Evolutionary conservation across 495 filamentous ascomycete species (phyloP).

Genomic region (Xylaria acuta): DNA sequence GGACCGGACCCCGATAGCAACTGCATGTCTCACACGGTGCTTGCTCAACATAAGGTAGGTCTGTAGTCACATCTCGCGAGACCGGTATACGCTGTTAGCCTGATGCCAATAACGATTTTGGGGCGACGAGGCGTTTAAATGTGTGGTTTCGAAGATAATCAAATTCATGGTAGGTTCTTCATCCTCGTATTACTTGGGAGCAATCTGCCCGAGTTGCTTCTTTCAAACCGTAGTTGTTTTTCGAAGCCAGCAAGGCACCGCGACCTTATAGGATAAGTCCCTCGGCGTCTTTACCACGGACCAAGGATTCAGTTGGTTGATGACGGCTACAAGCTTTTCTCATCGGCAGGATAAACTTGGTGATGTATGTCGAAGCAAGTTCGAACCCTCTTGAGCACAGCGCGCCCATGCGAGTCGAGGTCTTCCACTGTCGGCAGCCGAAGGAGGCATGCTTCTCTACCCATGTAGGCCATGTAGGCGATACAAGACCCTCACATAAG

Average conservation of each 20-base stretch:
- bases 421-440: neutral
- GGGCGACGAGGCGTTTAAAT: neutral
- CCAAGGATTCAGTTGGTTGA: neutral
- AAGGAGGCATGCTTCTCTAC: neutral
- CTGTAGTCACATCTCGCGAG: neutral
- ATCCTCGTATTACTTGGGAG: neutral
- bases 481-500: neutral
- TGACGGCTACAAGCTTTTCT: neutral
- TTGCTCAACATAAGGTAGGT: neutral
- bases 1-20: neutral
- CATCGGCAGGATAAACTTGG: neutral
- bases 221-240: neutral
- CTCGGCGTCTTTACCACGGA: neutral
- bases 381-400: conserved; percentile 7
- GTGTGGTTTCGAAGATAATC: neutral
- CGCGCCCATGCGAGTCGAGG: neutral
- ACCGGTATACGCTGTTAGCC: neutral
- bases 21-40: conserved; percentile 8
- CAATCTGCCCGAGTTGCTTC: neutral
- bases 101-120: neutral
- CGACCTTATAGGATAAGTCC: neutral
- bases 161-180: neutral
- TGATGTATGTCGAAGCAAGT: conserved; percentile 10
- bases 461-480: neutral
- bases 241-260: neutral